Evolutionary conservation across 1,139 yeast species (phyloP).

Genomic region (Meyerozyma athensensis): DNA sequence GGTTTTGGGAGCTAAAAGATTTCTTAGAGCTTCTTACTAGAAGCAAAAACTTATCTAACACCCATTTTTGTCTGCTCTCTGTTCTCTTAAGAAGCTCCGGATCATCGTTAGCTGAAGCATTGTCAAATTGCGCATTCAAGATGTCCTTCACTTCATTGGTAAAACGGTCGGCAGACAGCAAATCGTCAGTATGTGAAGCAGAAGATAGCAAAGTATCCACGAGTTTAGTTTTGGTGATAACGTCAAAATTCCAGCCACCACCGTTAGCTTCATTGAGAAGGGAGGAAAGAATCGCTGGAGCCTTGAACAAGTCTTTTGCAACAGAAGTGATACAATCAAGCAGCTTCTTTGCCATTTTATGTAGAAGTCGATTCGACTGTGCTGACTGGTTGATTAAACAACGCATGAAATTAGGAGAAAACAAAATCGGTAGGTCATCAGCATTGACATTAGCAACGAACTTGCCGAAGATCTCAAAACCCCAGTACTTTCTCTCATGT

Average conservation of each 20-base stretch:
- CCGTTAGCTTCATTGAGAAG: conserved; percentile 49
- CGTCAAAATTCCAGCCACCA: conserved; percentile 71
- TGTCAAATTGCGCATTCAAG: conserved; percentile 20
- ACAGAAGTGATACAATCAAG: conserved; percentile 39
- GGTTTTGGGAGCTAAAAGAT: conserved; percentile 17
- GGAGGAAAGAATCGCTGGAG: conserved; percentile 44
- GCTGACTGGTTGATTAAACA: conserved; percentile 75
- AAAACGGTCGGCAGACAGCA: not conserved
- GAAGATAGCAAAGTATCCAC: conserved; percentile 46
- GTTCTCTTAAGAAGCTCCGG: conserved; percentile 15
- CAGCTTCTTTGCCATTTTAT: conserved; percentile 59
- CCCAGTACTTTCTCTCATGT: conserved; percentile 83
- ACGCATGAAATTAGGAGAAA: conserved; percentile 70
- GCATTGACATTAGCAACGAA: conserved; percentile 33
- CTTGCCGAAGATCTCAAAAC: conserved; percentile 65
- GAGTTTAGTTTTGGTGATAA: conserved; percentile 69
- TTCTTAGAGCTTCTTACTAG: conserved; percentile 49
- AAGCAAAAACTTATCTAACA: conserved; percentile 59
- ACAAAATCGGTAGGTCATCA: conserved; percentile 35
- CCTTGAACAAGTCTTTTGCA: conserved; percentile 33
- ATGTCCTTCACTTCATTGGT: conserved; percentile 17
- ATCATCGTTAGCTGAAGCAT: conserved; percentile 16
- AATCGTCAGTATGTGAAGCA: conserved; percentile 19
- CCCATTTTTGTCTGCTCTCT: conserved; percentile 51
- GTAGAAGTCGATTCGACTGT: conserved; percentile 58